Percentiles rank a stretch among this genome's conserved stretches.
phyloP scores from a whole-genome alignment of 495 filamentous ascomycete genomes.

The Hypoxylon intermedium region DNA sequence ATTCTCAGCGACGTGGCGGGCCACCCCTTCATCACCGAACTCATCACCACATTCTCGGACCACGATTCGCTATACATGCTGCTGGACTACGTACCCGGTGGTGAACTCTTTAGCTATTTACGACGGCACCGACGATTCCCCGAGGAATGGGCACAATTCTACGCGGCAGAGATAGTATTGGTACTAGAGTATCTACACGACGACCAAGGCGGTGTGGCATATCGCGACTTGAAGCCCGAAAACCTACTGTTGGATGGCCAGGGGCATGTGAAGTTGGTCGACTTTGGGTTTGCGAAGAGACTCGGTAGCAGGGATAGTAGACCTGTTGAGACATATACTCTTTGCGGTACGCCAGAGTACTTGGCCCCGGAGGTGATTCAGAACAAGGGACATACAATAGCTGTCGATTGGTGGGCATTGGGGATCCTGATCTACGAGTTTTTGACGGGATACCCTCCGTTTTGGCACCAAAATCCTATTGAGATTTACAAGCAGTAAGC shows the following conservation, averaged over 20 bases:
- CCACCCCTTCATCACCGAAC: constrained; percentile 94
- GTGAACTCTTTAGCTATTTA: constrained; percentile 94
- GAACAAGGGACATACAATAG: constrained; percentile 91
- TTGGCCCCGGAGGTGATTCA: constrained; percentile 96
- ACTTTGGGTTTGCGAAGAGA: constrained; percentile 96
- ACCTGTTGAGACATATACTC: constrained; percentile 87
- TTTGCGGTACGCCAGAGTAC: constrained; percentile 97
- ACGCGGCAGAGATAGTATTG: constrained; percentile 92
- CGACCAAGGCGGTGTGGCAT: constrained; percentile 80
- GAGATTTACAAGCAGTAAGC: constrained; percentile 90
- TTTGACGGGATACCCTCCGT: constrained; percentile 92
- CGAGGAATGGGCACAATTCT: constrained; percentile 85
- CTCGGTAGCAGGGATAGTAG: constrained; percentile 59
- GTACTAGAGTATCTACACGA: constrained; percentile 94
- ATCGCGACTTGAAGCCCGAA: constrained; percentile 95
- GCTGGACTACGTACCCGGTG: constrained; percentile 91
- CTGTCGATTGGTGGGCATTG: constrained; percentile 99
- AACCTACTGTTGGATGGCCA: constrained; percentile 92
- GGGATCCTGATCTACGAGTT: constrained; percentile 97
- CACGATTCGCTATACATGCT: constrained; percentile 90
- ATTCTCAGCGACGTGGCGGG: constrained; percentile 87
- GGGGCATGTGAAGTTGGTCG: constrained; percentile 95
- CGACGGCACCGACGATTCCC: constrained; percentile 85
- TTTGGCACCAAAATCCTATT: constrained; percentile 95
- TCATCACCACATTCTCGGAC: constrained; percentile 89